phyloP scores from a whole-genome alignment of 2,329 filamentous ascomycete species.

The Stemphylium lycopersici region DNA sequence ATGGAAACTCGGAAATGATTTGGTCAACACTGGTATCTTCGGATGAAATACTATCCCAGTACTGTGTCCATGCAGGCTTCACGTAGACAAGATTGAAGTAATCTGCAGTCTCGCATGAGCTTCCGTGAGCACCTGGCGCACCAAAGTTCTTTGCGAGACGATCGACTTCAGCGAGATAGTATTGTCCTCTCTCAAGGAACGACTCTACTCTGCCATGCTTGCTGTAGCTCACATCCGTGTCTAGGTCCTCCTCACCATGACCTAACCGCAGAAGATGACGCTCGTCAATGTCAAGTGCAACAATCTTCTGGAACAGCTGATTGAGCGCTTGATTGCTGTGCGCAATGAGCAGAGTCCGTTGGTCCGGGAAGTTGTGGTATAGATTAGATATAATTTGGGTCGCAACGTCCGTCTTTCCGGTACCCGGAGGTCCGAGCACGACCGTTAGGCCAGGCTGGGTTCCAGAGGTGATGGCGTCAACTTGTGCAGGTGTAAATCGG shows the following conservation, averaged over 20 bases:
- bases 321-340: constrained; percentile 98
- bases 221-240: constrained; percentile 85
- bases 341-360: constrained; percentile 89
- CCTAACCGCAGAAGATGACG: constrained; percentile 90
- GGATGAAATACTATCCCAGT: constrained; percentile 68
- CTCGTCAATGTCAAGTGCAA: constrained; percentile 94
- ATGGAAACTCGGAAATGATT: constrained; percentile 80
- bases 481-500: constrained; percentile 87
- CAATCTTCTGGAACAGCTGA: constrained; percentile 96
- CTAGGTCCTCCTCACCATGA: constrained; percentile 92
- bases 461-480: constrained; percentile 91
- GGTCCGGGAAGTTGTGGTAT: constrained; percentile 94
- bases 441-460: constrained; percentile 93
- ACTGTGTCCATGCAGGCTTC: constrained; percentile 85
- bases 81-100: constrained; percentile 97
- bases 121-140: constrained; percentile 92
- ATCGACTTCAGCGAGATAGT: constrained; percentile 81
- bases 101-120: constrained; percentile 93
- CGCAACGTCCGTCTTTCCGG: constrained; percentile 98
- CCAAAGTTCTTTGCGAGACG: constrained; percentile 83
- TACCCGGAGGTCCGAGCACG: constrained; percentile 93
- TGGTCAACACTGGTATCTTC: constrained; percentile 64
- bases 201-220: constrained; percentile 95
- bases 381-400: constrained; percentile 99
- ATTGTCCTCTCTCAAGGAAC: constrained; percentile 85